phyloP scores from a whole-genome alignment of 148 eudicot genomes.

The Limonium bicolor region DNA sequence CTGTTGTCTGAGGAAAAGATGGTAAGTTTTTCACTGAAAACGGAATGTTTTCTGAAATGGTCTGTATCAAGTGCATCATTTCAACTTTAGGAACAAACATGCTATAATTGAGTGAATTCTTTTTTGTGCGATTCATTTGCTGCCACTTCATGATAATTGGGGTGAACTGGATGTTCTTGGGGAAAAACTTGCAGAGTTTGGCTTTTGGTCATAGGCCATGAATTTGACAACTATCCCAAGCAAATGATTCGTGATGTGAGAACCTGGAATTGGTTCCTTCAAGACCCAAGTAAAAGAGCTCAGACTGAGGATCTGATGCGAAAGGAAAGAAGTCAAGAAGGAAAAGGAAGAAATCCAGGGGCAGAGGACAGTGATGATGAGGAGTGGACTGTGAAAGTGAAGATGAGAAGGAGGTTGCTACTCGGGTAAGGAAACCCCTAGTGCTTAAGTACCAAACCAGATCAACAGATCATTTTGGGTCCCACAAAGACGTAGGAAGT shows the following conservation, averaged over 20 bases:
- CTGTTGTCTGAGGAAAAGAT: too few relatives aligned
- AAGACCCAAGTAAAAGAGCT: slow-evolving; percentile 29
- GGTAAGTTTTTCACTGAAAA: too few relatives aligned
- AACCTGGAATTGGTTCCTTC: slow-evolving; percentile 85
- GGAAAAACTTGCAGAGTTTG: slow-evolving; percentile 95
- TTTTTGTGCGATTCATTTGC: too few relatives aligned
- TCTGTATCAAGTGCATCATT: too few relatives aligned
- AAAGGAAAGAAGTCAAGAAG: slow-evolving; percentile 18
- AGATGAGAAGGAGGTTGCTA: slow-evolving; percentile 35
- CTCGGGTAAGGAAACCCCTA: slow-evolving; percentile 22
- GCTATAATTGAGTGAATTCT: too few relatives aligned
- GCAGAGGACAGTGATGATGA: slow-evolving; percentile 42
- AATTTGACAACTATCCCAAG: slow-evolving; percentile 71
- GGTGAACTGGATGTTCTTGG: too few relatives aligned
- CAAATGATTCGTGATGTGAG: slow-evolving; percentile 36
- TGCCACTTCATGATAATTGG: too few relatives aligned
- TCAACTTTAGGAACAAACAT: too few relatives aligned
- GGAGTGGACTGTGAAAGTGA: slow-evolving; percentile 72
- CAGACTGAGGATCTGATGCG: slow-evolving; percentile 33
- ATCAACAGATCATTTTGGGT: slow-evolving; percentile 34
- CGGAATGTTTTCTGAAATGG: too few relatives aligned
- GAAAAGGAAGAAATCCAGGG: slow-evolving; percentile 35
- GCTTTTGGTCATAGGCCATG: slow-evolving; percentile 86
- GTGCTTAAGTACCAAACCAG: slow-evolving; percentile 51
- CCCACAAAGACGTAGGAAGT: slow-evolving; percentile 8